Evolutionary conservation across 805 yeast genomes (phyloP).

Genomic region (Hanseniaspora guilliermondii): DNA sequence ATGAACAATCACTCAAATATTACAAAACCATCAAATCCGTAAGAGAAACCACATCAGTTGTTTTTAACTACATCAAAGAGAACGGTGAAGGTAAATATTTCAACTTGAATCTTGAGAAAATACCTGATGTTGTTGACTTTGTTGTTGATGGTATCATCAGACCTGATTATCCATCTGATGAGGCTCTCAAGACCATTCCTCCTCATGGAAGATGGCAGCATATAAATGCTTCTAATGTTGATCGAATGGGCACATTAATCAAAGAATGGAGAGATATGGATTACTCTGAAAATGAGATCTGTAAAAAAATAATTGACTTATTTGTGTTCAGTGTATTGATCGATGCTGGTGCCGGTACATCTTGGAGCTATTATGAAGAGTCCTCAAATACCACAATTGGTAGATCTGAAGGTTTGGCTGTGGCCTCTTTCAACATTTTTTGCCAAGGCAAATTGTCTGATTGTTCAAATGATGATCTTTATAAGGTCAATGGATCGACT

Average conservation of each 20-base stretch:
- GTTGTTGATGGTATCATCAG: constrained; percentile 34
- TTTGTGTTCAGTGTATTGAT: constrained; percentile 48
- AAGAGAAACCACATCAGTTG: constrained; percentile 38
- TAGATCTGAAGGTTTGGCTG: constrained; percentile 55
- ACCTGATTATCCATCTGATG: constrained; percentile 31
- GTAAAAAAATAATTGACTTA: constrained; percentile 43
- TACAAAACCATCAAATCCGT: constrained; percentile 43
- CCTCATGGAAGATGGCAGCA: constrained; percentile 63
- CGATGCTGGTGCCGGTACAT: constrained; percentile 59
- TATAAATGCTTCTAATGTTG: constrained; percentile 39
- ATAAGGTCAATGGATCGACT: constrained; percentile 35
- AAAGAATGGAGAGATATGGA: constrained; percentile 28
- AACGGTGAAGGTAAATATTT: constrained; percentile 26
- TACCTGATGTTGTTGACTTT: constrained; percentile 35
- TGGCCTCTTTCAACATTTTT: constrained; percentile 47
- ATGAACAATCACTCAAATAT: constrained; percentile 20
- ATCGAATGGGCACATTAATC: constrained; percentile 36
- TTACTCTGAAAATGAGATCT: constrained; percentile 33
- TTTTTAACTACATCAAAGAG: constrained; percentile 31
- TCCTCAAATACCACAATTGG: constrained; percentile 17
- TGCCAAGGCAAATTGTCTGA: constrained; percentile 35
- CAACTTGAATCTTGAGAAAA: constrained; percentile 35
- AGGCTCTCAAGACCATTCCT: constrained; percentile 37
- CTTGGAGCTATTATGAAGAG: constrained; percentile 39
- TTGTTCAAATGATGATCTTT: constrained; percentile 26